phyloP scores from a whole-genome alignment of 352 stramenopile genomes.

The Globisporangium barbulae region DNA sequence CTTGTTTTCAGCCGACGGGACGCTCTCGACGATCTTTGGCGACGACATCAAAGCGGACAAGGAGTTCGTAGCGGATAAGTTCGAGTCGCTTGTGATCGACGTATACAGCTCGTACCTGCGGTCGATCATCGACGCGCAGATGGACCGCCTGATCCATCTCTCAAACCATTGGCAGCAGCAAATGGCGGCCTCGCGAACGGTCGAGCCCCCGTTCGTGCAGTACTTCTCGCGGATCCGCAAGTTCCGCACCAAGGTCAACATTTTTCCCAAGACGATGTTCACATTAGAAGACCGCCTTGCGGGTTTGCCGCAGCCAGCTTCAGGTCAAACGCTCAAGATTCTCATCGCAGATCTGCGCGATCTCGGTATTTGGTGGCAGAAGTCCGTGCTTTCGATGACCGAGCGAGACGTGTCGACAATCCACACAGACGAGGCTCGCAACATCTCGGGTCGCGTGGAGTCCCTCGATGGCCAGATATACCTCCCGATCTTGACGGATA shows the following conservation, averaged over 20 bases:
- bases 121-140: constrained; percentile 53
- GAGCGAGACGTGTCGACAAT: constrained; percentile 56
- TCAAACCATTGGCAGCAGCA: constrained; percentile 68
- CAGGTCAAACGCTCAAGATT: constrained; percentile 39
- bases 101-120: constrained; percentile 55
- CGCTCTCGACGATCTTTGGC: constrained; percentile 66
- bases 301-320: constrained; percentile 27
- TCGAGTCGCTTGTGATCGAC: constrained; percentile 55
- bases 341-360: constrained; percentile 50
- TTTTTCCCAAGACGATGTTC: constrained; percentile 51
- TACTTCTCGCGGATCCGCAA: constrained; percentile 51
- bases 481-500: constrained; percentile 40
- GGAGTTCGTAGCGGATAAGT: constrained; percentile 50
- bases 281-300: constrained; percentile 47
- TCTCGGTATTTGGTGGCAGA: constrained; percentile 70
- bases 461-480: constrained; percentile 67
- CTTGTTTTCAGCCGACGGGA: constrained; percentile 57
- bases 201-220: constrained; percentile 25
- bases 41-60: constrained; percentile 52
- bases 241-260: constrained; percentile 57
- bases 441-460: constrained; percentile 39
- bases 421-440: constrained; percentile 51
- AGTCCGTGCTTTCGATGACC: constrained; percentile 42
- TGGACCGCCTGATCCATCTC: constrained; percentile 43
- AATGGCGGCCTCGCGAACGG: constrained; percentile 20